These are phyloP conservation scores for Geoglossum cookeanum DNA, from an alignment of 2,329 filamentous ascomycete genomes.

Conservation along the genomic window DNA sequence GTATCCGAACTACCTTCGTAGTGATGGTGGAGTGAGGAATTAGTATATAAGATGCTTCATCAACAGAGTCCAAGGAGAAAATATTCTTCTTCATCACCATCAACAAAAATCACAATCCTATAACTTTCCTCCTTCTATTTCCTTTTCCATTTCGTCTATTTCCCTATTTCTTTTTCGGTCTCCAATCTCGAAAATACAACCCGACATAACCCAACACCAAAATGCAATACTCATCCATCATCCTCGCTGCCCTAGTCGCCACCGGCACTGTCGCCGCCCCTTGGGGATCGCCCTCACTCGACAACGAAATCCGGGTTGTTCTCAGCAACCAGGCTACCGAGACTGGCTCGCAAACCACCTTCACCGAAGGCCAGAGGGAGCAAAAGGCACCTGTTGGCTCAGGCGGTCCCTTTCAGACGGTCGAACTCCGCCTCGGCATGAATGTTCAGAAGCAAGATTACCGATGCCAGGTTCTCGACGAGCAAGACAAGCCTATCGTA, in stretches of 20 bases:
- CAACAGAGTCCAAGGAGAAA: too few relatives aligned
- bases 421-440: constrained; percentile 7
- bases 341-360: constrained; percentile 2
- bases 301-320: constrained; percentile 7
- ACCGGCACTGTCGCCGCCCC: constrained; percentile 9
- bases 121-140: too few relatives aligned
- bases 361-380: constrained; percentile 5
- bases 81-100: too few relatives aligned
- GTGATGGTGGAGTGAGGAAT: too few relatives aligned
- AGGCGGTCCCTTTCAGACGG: constrained; percentile 7
- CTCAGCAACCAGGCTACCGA: constrained; percentile 7
- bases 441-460: constrained; percentile 8
- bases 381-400: constrained; percentile 2
- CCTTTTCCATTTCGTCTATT: too few relatives aligned
- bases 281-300: constrained; percentile 2
- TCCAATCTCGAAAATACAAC: too few relatives aligned
- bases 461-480: constrained; percentile 10
- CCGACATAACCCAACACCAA: not conserved
- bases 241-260: constrained; percentile 9
- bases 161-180: too few relatives aligned
- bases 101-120: too few relatives aligned
- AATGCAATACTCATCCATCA: constrained; percentile 8
- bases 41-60: too few relatives aligned
- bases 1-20: too few relatives aligned
- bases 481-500: constrained; percentile 8